Base-by-base conservation (phyloP, 345 rosid genomes). In the Euclidium syriacum region DNA sequence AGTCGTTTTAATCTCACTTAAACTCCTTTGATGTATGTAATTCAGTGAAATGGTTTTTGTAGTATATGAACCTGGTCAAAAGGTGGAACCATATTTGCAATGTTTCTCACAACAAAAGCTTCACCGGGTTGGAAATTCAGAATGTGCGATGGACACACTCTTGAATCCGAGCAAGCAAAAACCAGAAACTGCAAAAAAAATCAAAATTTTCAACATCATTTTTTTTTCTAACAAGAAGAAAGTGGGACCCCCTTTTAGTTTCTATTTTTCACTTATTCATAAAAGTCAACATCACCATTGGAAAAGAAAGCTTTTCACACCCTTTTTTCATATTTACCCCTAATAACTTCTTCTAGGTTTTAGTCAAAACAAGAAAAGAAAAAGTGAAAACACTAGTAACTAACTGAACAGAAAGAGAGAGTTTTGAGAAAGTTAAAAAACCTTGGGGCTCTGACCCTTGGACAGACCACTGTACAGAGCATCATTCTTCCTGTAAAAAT, bases 91-190 rank as follows among this genome's bases (percentile, higher is more conserved):
- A 94, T 78, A 76, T 85, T 88, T 32, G 99, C 96, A 44, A 94
- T 82, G 59, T 94, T 94, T 12, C 99, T 85, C 26, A 89, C 81
- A 48, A 94, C 74, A 57, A 94, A 94, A 11, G 99, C 99, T 48
- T 94, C 99, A 1, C 99, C 97, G 5, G 99, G 99, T 57, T 90
- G 84, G 17, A 90, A 79, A 60, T 85, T 84, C 67, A 90, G 76
- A 16, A 90, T 78, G 60, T 90, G 99, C 1, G 97, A 89, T 32
- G 99, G 97, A 67, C 96, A 89, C 5, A 92, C 98, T 50, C 99
- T 68, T 4, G 99, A 94, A 69, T 94, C 97, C 6, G 96, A 84
- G 84, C 99, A 94, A 1, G 97, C 96, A 61, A 94, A 88, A 36
- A 90, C 86, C 91, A 94, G 80, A 61, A 67, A 94, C 99, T 92